Conservation (phyloP, 129 eudicot genomes). For the Arctium lappa region DNA sequence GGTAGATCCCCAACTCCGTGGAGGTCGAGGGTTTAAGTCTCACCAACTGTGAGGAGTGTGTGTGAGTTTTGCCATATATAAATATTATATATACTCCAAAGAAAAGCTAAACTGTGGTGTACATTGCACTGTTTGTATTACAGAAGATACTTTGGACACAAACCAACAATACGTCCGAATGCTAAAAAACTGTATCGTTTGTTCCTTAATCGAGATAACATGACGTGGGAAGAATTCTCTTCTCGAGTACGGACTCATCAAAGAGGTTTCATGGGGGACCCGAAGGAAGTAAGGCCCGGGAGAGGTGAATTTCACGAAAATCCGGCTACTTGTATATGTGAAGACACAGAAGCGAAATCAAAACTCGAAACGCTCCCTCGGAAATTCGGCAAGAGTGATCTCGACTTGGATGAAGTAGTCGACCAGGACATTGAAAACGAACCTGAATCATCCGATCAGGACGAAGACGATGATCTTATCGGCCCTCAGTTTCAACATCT, state of each 20-base stretch:
- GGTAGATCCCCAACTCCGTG: neutral
- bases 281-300: conserved; percentile 79
- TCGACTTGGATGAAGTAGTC: conserved; percentile 24
- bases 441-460: conserved; percentile 63
- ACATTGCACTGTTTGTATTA: neutral
- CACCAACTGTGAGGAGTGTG: neutral
- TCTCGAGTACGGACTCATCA: conserved; percentile 56
- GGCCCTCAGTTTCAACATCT: conserved; percentile 35
- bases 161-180: conserved; percentile 86
- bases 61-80: neutral
- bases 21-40: neutral
- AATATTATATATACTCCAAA: neutral
- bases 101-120: neutral
- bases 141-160: conserved; percentile 91
- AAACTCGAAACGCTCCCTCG: conserved; percentile 37
- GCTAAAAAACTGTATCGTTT: conserved; percentile 61
- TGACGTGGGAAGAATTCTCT: conserved; percentile 78
- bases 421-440: conserved; percentile 61
- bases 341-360: conserved; percentile 56
- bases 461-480: conserved; percentile 61
- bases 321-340: conserved; percentile 74
- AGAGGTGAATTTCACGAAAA: conserved; percentile 87
- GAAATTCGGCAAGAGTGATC: conserved; percentile 42
- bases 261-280: conserved; percentile 87
- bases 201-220: conserved; percentile 62